Evolutionary conservation across 2,329 filamentous ascomycete species (phyloP), one percentile per base, ranked within the genome.

Genomic region (Phialocephala subalpina): DNA sequence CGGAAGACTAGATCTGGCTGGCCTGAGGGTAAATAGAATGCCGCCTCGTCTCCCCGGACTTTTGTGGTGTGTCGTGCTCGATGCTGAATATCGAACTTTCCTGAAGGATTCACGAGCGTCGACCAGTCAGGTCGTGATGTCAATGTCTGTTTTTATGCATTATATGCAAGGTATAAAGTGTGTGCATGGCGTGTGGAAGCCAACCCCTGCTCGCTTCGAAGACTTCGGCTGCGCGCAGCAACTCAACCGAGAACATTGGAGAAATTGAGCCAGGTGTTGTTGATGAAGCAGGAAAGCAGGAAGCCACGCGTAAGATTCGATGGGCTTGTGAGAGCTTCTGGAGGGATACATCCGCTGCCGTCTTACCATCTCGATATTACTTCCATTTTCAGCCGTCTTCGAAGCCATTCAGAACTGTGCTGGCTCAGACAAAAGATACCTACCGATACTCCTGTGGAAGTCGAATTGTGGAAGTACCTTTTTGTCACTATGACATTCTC

Each of bases 141-240:
- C 18, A 55, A 66, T 53, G 49, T 65, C 47, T 52, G 65, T 49
- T 57, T 27, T 67, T 65, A 72, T 71, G 69, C 67, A 65, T 66
- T 69, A 53, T 45, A 70, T 71, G 69, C 69, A 72, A 45, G 55
- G 47, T 38, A 60, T 62, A 58, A 40, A 67, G 56, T 58, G 57
- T 58, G 63, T 63, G 58, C 16, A 42, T 49, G 11, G 45, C 12
- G n/a, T 49, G 45, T 33, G 20, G 40, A 42, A n/a, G 40, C 62
- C 47, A 27, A 58, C 49, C 52, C 60, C 53, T 47, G 60, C 47
- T 22, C 42, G 38, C 38, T 42, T 42, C 40, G 40, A 33, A 33
- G 18, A 56, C 36, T 62, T 25, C 57, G 60, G 56, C 25, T 38
- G 18, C 12, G 29, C 47, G 55, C 12, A 66, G 47, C 20, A 60